Evolutionary conservation across 2,329 filamentous ascomycete species (phyloP).

Genomic region (Talaromyces atroroseus): DNA sequence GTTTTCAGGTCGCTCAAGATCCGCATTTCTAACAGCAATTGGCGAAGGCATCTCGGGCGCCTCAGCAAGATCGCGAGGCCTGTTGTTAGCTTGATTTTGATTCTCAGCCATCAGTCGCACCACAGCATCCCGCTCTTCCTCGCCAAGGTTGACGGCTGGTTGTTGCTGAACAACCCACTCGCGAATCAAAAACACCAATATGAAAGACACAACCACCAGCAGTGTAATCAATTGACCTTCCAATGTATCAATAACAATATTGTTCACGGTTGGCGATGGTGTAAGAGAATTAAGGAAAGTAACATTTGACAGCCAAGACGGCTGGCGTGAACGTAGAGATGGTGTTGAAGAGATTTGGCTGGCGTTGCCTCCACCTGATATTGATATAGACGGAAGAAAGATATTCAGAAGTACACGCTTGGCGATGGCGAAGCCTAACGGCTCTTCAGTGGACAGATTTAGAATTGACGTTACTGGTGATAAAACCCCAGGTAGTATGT

Average conservation of each 20-base stretch:
- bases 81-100: conserved; percentile 27
- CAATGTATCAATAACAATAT: conserved; percentile 71
- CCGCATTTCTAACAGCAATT: background rate
- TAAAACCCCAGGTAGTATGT: conserved; percentile 19
- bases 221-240: conserved; percentile 94
- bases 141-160: conserved; percentile 79
- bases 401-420: conserved; percentile 38
- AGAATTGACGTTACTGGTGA: conserved; percentile 37
- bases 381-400: conserved; percentile 28
- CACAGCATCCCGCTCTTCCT: conserved; percentile 46
- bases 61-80: conserved; percentile 15
- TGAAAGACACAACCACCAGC: conserved; percentile 86
- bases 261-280: conserved; percentile 66
- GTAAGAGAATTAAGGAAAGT: conserved; percentile 55
- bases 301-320: conserved; percentile 55
- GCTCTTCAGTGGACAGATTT: conserved; percentile 39
- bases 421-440: conserved; percentile 41
- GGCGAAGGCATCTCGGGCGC: conserved; percentile 12
- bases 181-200: conserved; percentile 90
- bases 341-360: conserved; percentile 23
- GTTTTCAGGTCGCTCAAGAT: conserved; percentile 13
- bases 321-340: conserved; percentile 31
- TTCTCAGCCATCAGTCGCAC: conserved; percentile 41
- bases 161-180: conserved; percentile 99
- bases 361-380: conserved; percentile 22